Conservation (phyloP, 2,329 filamentous ascomycete species). For the Orbilia quercus region DNA sequence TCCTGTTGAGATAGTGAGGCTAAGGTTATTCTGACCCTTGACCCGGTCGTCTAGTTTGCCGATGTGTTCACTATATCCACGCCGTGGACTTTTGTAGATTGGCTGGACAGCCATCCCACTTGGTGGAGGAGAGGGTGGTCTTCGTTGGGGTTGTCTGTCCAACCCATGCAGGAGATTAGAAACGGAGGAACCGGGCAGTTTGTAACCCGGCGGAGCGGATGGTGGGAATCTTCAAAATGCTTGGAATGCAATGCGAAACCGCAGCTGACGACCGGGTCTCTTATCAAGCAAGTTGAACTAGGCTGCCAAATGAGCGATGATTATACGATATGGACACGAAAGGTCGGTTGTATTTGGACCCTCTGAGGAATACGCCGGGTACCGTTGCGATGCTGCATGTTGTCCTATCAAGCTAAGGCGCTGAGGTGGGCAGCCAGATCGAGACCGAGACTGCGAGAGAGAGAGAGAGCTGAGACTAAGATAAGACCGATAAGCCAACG, state of each 20-base stretch:
- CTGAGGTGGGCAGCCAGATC: too few species aligned
- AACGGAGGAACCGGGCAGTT: neutral
- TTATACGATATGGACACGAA: neutral
- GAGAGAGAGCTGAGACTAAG: neutral
- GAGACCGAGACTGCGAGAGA: too few species aligned
- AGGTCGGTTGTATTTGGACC: neutral
- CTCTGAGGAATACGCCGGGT: neutral
- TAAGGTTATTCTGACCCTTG: neutral
- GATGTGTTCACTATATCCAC: slow-evolving; percentile 46
- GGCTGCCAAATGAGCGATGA: neutral
- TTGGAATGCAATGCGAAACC: too few species aligned
- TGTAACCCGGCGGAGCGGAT: neutral
- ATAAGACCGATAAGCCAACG: neutral
- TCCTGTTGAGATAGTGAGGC: neutral
- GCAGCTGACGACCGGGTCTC: neutral
- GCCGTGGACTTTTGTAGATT: slow-evolving; percentile 47
- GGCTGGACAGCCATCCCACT: slow-evolving; percentile 43
- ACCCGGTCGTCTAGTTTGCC: slow-evolving; percentile 28
- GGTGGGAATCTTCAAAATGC: neutral
- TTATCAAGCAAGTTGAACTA: neutral
- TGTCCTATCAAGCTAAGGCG: neutral
- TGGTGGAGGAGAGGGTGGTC: slow-evolving; percentile 39
- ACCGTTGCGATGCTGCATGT: neutral
- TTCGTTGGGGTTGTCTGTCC: slow-evolving; percentile 46
- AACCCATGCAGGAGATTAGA: slow-evolving; percentile 28